Base-by-base conservation (phyloP, 2,329 filamentous ascomycete species). In the Uncinocarpus reesii region DNA sequence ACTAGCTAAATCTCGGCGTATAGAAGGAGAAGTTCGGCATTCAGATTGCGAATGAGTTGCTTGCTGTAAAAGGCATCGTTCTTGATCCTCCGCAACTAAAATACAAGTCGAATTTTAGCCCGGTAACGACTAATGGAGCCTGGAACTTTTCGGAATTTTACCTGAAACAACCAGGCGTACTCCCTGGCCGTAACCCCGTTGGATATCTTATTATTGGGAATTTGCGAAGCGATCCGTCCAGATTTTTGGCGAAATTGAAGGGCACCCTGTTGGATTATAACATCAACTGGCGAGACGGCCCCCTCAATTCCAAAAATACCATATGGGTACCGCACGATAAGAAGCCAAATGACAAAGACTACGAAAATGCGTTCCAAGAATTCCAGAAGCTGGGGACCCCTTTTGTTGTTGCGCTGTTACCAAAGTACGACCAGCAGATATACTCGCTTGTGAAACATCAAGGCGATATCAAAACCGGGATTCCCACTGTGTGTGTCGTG, bases 391-490 rank as follows among this genome's bases (percentile, higher is more conserved):
- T 16, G 2, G 16, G 16, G 4, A n/a, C 50, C 13, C 37, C 21
- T 8, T 49, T 56, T 21, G 32, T 54, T 7, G 34, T 58, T 15
- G 52, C 56, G 11, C 38, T 57, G 29, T 45, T 58, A 5, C 53
- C 56, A 8, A 20, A 8, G 4, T 49, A 50, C 4, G 42, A 53
- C 21, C 36, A 52, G 20, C 29, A 49, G n/a, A 42, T 52, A 10
- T 60, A 58, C 43, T 51, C 51, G 7, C 35, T 31, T 3, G 42
- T 60, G 41, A 60, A 60, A 42, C 53, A 40, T 15, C 47, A 35
- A 7, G 51, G 45, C 16, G 57, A 60, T 29, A 26, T 57, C 7
- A 32, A 45, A 8, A 41, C 24, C 36, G 57, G 57, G 7, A 49
- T 57, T 24, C 52, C 52, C 23, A 54, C 54, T 1, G 28, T 53